Conservation (phyloP, 2,329 filamentous ascomycete genomes). For the Xylariaceae sp. region DNA sequence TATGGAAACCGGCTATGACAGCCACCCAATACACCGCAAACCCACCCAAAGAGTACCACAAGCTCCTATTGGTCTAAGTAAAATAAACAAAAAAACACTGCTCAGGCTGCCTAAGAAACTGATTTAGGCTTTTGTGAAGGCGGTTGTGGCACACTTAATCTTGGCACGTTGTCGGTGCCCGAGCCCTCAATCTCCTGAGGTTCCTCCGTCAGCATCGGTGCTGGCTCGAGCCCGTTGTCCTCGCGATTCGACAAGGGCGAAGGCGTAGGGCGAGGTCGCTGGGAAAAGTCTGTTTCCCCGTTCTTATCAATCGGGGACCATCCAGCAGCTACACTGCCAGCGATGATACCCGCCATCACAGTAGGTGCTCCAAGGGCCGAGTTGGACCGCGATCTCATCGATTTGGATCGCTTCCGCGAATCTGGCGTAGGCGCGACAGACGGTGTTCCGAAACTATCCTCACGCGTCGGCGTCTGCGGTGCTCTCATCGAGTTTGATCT, state of each 20-base stretch:
- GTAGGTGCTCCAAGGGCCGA: conserved; percentile 70
- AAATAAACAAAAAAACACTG: conserved; percentile 4
- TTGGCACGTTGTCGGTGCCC: conserved; percentile 22
- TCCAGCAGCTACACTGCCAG: conserved; percentile 68
- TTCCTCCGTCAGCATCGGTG: conserved; percentile 30
- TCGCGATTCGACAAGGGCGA: conserved; percentile 26
- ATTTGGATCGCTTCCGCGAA: conserved; percentile 61
- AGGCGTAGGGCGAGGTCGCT: conserved; percentile 28
- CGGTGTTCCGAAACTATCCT: conserved; percentile 46
- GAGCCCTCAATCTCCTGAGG: conserved; percentile 25
- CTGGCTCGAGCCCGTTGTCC: conserved; percentile 20
- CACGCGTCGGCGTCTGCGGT: conserved; percentile 60
- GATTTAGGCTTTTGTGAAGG: conserved; percentile 27
- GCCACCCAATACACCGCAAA: no score
- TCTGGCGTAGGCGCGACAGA: conserved; percentile 52
- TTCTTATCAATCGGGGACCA: conserved; percentile 66
- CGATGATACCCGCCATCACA: conserved; percentile 80
- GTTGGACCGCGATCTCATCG: conserved; percentile 61
- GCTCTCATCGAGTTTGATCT: conserved; percentile 58
- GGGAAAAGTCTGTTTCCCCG: conserved; percentile 32
- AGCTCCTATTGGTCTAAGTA: no score
- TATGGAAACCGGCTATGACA: no score
- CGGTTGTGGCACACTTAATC: conserved; percentile 25
- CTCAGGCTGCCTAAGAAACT: conserved; percentile 28
- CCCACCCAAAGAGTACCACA: no score